These are phyloP conservation scores for Coelastrella sp. DNA, from an alignment of 139 green algal genomes.

Conservation along the genomic window DNA sequence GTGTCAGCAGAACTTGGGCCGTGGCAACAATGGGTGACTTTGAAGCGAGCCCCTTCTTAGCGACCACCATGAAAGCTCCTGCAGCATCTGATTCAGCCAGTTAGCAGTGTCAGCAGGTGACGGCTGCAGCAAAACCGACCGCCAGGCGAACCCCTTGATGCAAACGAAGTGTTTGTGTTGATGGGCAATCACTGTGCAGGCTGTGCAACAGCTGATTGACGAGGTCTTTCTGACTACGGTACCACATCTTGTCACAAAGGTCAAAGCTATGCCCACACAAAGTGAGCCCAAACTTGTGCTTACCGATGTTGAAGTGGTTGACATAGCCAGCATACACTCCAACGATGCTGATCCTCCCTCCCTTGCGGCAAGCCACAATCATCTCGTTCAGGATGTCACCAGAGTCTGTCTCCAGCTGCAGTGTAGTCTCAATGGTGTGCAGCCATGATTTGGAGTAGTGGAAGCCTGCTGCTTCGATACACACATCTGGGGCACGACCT, in stretches of 20 bases:
- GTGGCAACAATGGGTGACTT: too few species aligned
- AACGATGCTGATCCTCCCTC: slow-evolving; percentile 55
- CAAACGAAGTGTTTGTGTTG: too few species aligned
- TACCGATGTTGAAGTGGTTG: slow-evolving; percentile 44
- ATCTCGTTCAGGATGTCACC: slow-evolving; percentile 86
- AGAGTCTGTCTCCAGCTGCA: slow-evolving; percentile 78
- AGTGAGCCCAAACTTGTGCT: not conserved
- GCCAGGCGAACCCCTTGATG: too few species aligned
- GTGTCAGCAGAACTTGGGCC: too few species aligned
- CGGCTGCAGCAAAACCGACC: too few species aligned
- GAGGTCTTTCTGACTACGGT: too few species aligned
- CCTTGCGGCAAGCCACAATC: slow-evolving; percentile 71
- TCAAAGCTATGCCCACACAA: not conserved
- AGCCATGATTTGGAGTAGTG: slow-evolving; percentile 70
- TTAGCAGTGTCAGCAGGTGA: too few species aligned
- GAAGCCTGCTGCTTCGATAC: slow-evolving; percentile 82
- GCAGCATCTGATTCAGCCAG: too few species aligned
- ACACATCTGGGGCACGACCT: slow-evolving; percentile 66
- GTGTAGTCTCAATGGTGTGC: slow-evolving; percentile 19
- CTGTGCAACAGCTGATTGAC: too few species aligned
- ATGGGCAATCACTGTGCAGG: too few species aligned
- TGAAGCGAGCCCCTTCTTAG: too few species aligned
- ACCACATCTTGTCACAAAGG: not conserved
- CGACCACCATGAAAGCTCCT: too few species aligned
- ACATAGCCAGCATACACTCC: slow-evolving; percentile 41